Evolutionary conservation across 208 protist genomes (phyloP).

Genomic region (Balamuthia mandrillaris): DNA sequence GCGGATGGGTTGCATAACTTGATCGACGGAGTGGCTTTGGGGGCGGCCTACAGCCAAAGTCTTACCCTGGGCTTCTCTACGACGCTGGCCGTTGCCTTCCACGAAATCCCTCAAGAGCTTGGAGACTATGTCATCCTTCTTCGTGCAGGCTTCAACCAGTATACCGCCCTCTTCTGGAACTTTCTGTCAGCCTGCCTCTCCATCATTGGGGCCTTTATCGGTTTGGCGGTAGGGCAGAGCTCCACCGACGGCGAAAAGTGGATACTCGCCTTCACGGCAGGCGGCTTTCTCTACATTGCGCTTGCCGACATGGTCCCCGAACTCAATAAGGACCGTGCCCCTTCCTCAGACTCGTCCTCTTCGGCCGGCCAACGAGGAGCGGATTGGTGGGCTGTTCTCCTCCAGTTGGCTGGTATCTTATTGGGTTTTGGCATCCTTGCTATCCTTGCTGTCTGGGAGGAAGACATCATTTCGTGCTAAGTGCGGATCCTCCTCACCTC

Average conservation of each 20-base stretch:
- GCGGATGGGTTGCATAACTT: conserved; percentile 33
- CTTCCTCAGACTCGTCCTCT: too few species aligned
- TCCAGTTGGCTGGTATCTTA: not conserved
- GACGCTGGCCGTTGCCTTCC: conserved; percentile 9
- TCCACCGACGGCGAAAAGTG: not conserved
- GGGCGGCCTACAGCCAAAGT: not conserved
- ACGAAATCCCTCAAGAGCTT: conserved; percentile 48
- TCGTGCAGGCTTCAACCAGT: not conserved
- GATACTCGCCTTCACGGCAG: conserved; percentile 6
- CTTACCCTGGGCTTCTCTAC: not conserved
- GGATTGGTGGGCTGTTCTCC: not conserved
- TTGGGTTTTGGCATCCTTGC: not conserved
- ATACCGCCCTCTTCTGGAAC: not conserved
- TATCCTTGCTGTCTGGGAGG: not conserved
- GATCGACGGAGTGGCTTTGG: conserved; percentile 32
- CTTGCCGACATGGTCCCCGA: not conserved
- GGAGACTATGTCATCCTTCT: conserved; percentile 36
- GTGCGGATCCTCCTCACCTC: too few species aligned
- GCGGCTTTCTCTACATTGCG: not conserved
- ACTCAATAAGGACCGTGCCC: not conserved
- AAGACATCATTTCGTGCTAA: too few species aligned
- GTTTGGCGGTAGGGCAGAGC: not conserved
- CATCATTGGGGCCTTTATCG: not conserved
- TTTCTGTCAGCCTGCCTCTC: not conserved
- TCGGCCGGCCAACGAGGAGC: not conserved